These are phyloP conservation scores for Melampsora larici-populina DNA, from an alignment of 1,284 basidiomycete species.

Conservation along the genomic window DNA sequence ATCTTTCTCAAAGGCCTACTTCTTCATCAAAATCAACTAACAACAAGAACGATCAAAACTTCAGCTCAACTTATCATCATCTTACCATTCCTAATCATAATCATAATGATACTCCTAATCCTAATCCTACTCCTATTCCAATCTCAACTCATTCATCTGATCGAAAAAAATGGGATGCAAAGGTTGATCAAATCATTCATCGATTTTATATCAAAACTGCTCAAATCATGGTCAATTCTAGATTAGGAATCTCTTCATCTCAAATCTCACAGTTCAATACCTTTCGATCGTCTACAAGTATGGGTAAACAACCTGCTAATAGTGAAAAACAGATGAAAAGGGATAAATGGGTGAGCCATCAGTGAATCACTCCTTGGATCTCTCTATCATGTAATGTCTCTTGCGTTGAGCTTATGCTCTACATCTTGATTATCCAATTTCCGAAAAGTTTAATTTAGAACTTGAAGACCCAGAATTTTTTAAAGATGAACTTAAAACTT, in stretches of 20 bases:
- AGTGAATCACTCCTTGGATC: too few species aligned
- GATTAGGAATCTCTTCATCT: not conserved
- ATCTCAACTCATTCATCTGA: not conserved
- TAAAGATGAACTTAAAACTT: constrained; percentile 37
- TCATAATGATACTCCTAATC: not conserved
- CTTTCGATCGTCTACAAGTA: not conserved
- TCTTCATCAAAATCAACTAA: not conserved
- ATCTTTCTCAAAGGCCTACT: not conserved
- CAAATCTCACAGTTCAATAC: not conserved
- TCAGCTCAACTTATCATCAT: too few species aligned
- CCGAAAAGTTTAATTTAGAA: constrained; percentile 40
- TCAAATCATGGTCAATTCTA: constrained; percentile 24
- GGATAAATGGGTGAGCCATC: constrained; percentile 30
- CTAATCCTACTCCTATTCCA: not conserved
- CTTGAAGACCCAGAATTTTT: constrained; percentile 30
- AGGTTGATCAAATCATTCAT: constrained; percentile 29
- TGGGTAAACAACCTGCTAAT: not conserved
- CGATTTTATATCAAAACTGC: constrained; percentile 30
- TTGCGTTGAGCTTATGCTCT: not conserved
- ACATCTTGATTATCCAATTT: not conserved
- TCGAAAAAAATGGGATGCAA: not conserved
- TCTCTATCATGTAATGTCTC: not conserved
- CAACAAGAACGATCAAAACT: not conserved
- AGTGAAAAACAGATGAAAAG: not conserved
- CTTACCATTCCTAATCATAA: too few species aligned